Evolutionary conservation across 257 asterid genomes (phyloP).

Genomic region (Fraxinus quadrangulata): DNA sequence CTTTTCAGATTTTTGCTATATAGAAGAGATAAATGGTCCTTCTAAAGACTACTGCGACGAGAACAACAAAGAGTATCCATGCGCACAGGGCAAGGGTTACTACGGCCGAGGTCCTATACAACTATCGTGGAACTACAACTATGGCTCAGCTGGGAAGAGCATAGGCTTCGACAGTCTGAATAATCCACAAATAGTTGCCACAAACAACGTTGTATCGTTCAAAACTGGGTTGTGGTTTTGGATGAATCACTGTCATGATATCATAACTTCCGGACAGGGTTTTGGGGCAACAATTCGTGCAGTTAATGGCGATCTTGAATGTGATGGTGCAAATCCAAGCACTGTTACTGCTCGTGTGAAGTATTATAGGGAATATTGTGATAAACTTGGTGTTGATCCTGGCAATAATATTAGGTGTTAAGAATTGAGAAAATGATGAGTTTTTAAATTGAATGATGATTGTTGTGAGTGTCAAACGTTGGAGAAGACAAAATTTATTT

Average conservation of each 20-base stretch:
- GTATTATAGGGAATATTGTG: slow-evolving; percentile 41
- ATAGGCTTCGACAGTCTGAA: slow-evolving; percentile 51
- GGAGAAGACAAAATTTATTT: too few relatives aligned
- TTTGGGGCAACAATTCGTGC: slow-evolving; percentile 57
- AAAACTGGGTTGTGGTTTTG: slow-evolving; percentile 54
- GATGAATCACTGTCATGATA: slow-evolving; percentile 52
- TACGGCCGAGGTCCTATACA: slow-evolving; percentile 58
- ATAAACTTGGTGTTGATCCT: slow-evolving; percentile 41
- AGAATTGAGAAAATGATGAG: neutral
- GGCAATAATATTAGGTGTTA: slow-evolving; percentile 49
- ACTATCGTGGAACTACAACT: slow-evolving; percentile 58
- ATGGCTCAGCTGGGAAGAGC: slow-evolving; percentile 51
- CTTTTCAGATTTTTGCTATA: slow-evolving; percentile 36
- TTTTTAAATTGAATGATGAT: too few relatives aligned
- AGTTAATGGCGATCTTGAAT: slow-evolving; percentile 43
- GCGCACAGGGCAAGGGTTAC: slow-evolving; percentile 37
- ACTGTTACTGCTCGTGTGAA: slow-evolving; percentile 44
- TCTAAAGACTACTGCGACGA: slow-evolving; percentile 47
- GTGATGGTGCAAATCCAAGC: slow-evolving; percentile 39
- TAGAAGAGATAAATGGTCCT: slow-evolving; percentile 44
- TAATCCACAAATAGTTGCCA: slow-evolving; percentile 48
- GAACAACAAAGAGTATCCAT: slow-evolving; percentile 41
- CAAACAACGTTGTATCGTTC: slow-evolving; percentile 38
- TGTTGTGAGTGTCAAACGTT: too few relatives aligned
- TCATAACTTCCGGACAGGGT: slow-evolving; percentile 44